A percentile compares a stretch with the other conserved stretches of the same genome.
Conservation (phyloP, 495 filamentous ascomycete species). For the Podospora comata region DNA sequence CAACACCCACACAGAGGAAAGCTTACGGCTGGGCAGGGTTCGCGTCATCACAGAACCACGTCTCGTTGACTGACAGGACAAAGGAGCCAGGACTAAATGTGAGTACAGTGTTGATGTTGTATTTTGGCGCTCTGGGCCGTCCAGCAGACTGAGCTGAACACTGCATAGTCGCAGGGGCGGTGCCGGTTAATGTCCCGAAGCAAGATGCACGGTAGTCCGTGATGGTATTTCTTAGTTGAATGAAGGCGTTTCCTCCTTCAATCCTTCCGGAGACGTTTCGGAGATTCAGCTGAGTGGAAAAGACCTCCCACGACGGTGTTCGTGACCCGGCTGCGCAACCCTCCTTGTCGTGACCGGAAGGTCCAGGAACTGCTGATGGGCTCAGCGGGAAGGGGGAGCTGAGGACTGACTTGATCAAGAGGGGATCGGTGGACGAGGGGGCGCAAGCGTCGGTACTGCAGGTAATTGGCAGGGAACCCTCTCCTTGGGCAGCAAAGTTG, state of each 20-base stretch:
- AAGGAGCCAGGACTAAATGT: conserved; percentile 12
- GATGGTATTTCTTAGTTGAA: conserved; percentile 15
- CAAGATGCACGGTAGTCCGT: conserved; percentile 19
- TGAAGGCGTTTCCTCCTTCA: conserved; percentile 13
- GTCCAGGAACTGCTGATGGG: conserved; percentile 22
- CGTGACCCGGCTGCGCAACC: conserved; percentile 23
- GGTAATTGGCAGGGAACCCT: conserved; percentile 18
- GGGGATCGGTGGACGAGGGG: conserved; percentile 6
- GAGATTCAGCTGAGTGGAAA: conserved; percentile 15
- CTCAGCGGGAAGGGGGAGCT: conserved; percentile 22
- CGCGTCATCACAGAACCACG: conserved; percentile 27
- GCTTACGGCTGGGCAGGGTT: conserved; percentile 21
- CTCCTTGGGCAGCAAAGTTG: conserved; percentile 24
- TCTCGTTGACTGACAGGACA: conserved; percentile 20
- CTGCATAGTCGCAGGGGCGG: neutral
- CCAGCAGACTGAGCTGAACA: conserved; percentile 9
- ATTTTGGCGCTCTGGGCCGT: conserved; percentile 11
- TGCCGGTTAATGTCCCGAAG: neutral
- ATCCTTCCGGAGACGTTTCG: neutral
- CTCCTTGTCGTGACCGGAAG: conserved; percentile 21
- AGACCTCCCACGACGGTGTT: conserved; percentile 19
- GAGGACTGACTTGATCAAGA: neutral
- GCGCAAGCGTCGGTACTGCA: conserved; percentile 10
- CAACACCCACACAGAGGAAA: neutral
- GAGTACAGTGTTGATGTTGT: conserved; percentile 15